Conservation (phyloP, 495 filamentous ascomycete genomes). For the Xylaria sp. region DNA sequence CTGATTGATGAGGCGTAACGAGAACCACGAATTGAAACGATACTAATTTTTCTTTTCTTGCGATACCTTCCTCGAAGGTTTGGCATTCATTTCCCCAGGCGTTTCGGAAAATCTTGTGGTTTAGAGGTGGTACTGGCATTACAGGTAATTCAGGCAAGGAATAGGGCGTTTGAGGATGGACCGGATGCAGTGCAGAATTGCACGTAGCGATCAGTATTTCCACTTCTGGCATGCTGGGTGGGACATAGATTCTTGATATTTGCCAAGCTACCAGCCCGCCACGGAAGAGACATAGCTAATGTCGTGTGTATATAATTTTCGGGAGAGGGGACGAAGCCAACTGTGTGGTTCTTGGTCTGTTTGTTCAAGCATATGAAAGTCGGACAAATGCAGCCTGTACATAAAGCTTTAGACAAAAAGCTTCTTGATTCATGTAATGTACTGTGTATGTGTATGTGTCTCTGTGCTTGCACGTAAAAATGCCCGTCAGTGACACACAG, state of each 20-base stretch:
- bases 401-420: conserved; percentile 30
- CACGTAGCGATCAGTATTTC: conserved; percentile 30
- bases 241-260: conserved; percentile 31
- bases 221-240: conserved; percentile 28
- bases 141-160: conserved; percentile 32
- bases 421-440: conserved; percentile 13
- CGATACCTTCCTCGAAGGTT: conserved; percentile 23
- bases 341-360: conserved; percentile 12
- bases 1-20: conserved; percentile 23
- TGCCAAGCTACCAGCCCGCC: conserved; percentile 22
- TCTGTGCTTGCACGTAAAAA: not conserved
- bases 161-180: conserved; percentile 35
- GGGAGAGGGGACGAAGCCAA: conserved; percentile 13
- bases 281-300: conserved; percentile 19
- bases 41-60: conserved; percentile 26
- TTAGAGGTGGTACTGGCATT: conserved; percentile 29
- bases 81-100: conserved; percentile 32
- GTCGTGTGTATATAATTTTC: conserved; percentile 34
- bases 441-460: not conserved
- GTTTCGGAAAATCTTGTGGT: conserved; percentile 34
- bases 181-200: conserved; percentile 27
- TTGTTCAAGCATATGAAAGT: conserved; percentile 23
- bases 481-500: not conserved
- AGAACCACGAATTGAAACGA: conserved; percentile 24
- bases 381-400: conserved; percentile 27